A percentile compares a stretch with the other conserved stretches of the same genome.
phyloP scores from a whole-genome alignment of 345 rosid species.

The Xanthoceras sorbifolium region DNA sequence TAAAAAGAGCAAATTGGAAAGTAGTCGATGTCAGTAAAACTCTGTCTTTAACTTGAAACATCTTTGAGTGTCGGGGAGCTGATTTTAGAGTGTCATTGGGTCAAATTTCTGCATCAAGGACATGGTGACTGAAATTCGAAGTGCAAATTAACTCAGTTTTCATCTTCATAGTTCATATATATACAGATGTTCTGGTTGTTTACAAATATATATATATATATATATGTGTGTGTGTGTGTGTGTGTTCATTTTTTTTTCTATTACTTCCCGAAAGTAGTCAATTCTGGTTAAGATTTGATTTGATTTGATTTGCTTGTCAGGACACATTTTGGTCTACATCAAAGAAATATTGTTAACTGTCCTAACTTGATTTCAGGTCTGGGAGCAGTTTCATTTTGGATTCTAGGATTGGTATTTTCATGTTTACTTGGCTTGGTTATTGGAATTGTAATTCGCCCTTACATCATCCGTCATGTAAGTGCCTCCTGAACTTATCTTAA shows the following conservation, averaged over 20 bases:
- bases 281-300: too few relatives aligned
- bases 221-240: too few relatives aligned
- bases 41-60: not conserved
- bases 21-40: not conserved
- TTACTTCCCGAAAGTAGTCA: not conserved
- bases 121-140: not conserved
- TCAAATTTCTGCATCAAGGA: not conserved
- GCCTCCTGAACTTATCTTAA: not conserved
- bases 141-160: not conserved
- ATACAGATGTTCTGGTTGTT: too few relatives aligned
- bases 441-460: slow-evolving; percentile 40
- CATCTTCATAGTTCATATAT: too few relatives aligned
- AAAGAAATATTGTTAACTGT: not conserved
- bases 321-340: not conserved
- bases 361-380: slow-evolving; percentile 30
- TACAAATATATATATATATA: too few relatives aligned
- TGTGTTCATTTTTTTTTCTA: not conserved
- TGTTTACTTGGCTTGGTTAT: slow-evolving; percentile 41
- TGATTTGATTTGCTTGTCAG: not conserved
- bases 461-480: slow-evolving; percentile 47
- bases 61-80: not conserved
- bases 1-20: not conserved
- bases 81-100: not conserved
- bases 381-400: slow-evolving; percentile 39
- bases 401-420: slow-evolving; percentile 38